Evolutionary conservation across 1,284 basidiomycete species (phyloP), one percentile per base, ranked within the genome.

Genomic region (Paramarasmius palmivorus): DNA sequence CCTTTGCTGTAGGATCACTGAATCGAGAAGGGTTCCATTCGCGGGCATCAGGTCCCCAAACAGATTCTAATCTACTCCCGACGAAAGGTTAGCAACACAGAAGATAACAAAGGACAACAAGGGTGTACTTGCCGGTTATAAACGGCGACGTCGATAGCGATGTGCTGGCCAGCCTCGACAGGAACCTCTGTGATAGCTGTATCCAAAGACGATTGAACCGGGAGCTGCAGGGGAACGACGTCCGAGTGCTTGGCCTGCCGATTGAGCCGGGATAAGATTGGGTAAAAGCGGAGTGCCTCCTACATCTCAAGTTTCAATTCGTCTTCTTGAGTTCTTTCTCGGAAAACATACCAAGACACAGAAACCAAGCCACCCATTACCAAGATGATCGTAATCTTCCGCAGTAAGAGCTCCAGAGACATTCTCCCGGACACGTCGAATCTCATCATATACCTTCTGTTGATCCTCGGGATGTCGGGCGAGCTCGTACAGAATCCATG

Each of bases 401-500:
- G 29, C 12, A 12, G 8, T 52, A 26, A 10, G 32, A 8, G 15
- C 14, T 45, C 15, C 42, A 29, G 10, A 15, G 20, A 25, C 29
- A 57, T 12, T 41, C 15, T 29, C 17, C 20, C 20, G 20, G 37
- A 38, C 20, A 47, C 53, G 10, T 44, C 48, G 9, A 26, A 65
- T 52, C 41, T 63, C 63, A 9, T 51, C 53, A 5, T 63, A 56
- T 32, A 67, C 41, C 22, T 55, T 51, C 3, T 41, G 48, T 45
- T 68, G 66, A 46, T 49, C 57, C 22, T 65, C 61, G 1, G 60
- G 61, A 36, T 61, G 45, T 46, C 57, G 61, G 4, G 63, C 51
- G 8, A 67, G 52, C 52, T 65, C 65, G 54, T 60, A 65, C 12
- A 68, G 60, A 14, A 55, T 53, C 62, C 64, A 68, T 10, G 55